phyloP scores from a whole-genome alignment of 805 yeast genomes.

The Saturnispora sekii region DNA sequence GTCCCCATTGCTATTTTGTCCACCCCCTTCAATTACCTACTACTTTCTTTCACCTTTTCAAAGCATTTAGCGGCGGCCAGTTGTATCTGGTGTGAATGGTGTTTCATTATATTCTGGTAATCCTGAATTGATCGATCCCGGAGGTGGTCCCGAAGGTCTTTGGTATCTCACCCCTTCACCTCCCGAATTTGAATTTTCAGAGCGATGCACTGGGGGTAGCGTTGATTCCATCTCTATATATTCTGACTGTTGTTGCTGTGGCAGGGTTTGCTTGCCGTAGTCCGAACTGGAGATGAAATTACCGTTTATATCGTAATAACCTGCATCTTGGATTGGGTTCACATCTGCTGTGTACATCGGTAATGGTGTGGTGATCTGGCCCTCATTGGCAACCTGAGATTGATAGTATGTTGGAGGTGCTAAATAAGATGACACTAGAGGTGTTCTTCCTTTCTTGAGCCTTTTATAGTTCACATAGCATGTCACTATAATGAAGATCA shows the following conservation, averaged over 20 bases:
- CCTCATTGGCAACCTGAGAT: conserved; percentile 42
- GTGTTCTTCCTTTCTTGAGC: conserved; percentile 40
- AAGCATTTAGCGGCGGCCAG: too few relatives aligned
- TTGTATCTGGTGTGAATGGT: too few relatives aligned
- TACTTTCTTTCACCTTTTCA: too few relatives aligned
- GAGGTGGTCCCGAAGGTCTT: conserved; percentile 4
- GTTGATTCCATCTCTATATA: background rate
- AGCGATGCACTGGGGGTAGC: background rate
- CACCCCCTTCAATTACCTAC: too few relatives aligned
- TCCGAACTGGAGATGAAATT: conserved; percentile 27
- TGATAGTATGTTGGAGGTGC: conserved; percentile 66
- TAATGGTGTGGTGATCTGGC: conserved; percentile 28
- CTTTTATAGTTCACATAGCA: conserved; percentile 48
- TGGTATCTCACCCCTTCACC: conserved; percentile 1
- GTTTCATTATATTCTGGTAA: too few relatives aligned
- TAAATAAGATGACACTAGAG: conserved; percentile 48
- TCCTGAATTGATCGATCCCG: background rate
- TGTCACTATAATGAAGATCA: conserved; percentile 40
- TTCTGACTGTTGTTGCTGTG: background rate
- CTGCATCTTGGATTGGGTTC: conserved; percentile 61
- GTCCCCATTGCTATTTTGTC: too few relatives aligned
- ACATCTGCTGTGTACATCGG: conserved; percentile 63
- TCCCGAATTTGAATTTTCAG: background rate
- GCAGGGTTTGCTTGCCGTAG: too few relatives aligned
- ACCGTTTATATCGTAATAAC: conserved; percentile 63